Base-by-base conservation (phyloP, 2,329 filamentous ascomycete genomes). In the Aspergillus uvarum region DNA sequence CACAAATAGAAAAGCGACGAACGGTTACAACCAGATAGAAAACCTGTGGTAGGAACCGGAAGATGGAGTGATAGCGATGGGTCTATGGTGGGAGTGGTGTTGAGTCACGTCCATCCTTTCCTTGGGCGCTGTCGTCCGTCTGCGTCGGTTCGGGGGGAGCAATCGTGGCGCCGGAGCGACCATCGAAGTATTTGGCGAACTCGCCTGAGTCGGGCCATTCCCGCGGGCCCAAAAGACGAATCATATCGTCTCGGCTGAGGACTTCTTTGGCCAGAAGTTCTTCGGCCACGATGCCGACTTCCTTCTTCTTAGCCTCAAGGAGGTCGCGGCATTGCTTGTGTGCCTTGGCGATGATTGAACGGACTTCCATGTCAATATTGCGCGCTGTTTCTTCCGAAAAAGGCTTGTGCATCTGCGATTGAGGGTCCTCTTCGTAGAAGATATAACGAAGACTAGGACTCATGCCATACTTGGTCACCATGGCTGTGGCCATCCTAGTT, bases 391-490 rank as follows among this genome's bases (percentile, higher is more conserved):
- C 84, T 80, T 99, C 95, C 22, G 92, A 94, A 79, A 98, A 99
- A 0, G 95, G 95, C 82, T 99, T 99, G 74, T 93, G 88, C 61
- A 97, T 79, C 72, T 91, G 88, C 74, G 91, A 90, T 64, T 90
- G 85, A 3, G 64, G 59, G 71, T 92, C 90, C 67, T 89, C 86
- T 70, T 95, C 89, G 77, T 94, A 99, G 82, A 96, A 90, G 64
- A 99, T 83, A 65, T 93, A 93, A 31, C 94, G 94, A 51, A 99
- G 89, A 80, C 96, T 96, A 67, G 91, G 86, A 47, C 90, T 96
- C 95, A 99, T 99, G 67, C 95, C 95, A 89, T 92, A 99, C 76
- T 96, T 91, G n/a, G 94, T 99, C 31, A 99, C 95, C 95, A 99
- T 99, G 63, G 90, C 89, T 19, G 91, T 96, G 3, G 95, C 96